Evolutionary conservation across 2,329 filamentous ascomycete genomes (phyloP).

Genomic region (Sporothrix globosa): DNA sequence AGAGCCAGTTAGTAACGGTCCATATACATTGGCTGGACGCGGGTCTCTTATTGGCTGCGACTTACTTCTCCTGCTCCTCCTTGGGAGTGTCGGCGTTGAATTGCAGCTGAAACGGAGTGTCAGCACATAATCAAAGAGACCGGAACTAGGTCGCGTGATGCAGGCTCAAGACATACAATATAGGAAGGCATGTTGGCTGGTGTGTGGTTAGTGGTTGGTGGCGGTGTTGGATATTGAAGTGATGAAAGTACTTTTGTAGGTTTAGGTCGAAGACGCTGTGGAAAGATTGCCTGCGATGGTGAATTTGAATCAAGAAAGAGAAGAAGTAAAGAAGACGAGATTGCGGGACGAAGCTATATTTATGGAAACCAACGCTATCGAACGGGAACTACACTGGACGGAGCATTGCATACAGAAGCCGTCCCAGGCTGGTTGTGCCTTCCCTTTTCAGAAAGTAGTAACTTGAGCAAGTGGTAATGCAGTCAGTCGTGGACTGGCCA

Average conservation of each 20-base stretch:
- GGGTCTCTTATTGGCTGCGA: not conserved
- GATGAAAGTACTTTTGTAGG: not conserved
- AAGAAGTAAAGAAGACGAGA: not conserved
- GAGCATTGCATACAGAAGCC: not conserved
- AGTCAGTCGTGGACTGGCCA: slow-evolving; percentile 1
- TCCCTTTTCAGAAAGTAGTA: slow-evolving; percentile 16
- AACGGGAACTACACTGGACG: not conserved
- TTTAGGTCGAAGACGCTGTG: not conserved
- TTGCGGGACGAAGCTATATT: slow-evolving; percentile 7
- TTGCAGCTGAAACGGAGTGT: slow-evolving; percentile 64
- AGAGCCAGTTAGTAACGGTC: not conserved
- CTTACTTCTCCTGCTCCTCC: slow-evolving; percentile 70
- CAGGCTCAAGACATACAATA: slow-evolving; percentile 34
- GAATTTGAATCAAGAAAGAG: not conserved
- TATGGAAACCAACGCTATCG: slow-evolving; percentile 11
- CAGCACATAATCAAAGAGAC: not conserved
- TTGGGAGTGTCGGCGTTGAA: slow-evolving; percentile 70
- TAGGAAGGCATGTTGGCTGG: slow-evolving; percentile 36
- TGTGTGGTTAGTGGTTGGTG: not conserved
- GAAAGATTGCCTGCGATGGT: not conserved
- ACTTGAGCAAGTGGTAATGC: not conserved
- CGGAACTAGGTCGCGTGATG: not conserved
- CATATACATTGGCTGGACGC: not conserved
- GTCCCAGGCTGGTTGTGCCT: slow-evolving; percentile 12
- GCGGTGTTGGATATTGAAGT: not conserved